phyloP scores from a whole-genome alignment of 139 green algal genomes.

The Chlamydomonas sphaeroides region DNA sequence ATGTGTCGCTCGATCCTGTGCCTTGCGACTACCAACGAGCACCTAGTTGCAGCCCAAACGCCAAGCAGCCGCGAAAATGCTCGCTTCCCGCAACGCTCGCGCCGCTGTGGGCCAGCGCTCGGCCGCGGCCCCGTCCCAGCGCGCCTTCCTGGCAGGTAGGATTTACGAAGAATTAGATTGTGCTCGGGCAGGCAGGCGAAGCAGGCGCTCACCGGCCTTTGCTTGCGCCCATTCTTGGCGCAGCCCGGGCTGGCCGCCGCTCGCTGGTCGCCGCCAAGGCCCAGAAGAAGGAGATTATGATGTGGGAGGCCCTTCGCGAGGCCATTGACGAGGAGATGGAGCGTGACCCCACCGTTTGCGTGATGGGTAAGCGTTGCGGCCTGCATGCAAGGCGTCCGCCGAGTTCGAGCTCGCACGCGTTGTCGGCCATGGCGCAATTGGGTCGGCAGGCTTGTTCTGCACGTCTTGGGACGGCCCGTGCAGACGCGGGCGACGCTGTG shows the following conservation, averaged over 20 bases:
- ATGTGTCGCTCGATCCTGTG: too few species aligned
- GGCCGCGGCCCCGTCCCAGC: conserved; percentile 18
- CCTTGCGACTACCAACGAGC: too few species aligned
- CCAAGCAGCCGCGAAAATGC: conserved; percentile 36
- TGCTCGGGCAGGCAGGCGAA: too few species aligned
- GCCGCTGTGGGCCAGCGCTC: neutral
- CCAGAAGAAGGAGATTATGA: conserved; percentile 82
- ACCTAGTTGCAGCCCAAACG: too few species aligned
- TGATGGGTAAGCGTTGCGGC: conserved; percentile 78
- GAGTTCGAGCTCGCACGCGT: too few species aligned
- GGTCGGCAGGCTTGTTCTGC: too few species aligned
- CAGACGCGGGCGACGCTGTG: too few species aligned
- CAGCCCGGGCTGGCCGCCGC: conserved; percentile 22
- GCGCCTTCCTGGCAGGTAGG: conserved; percentile 9
- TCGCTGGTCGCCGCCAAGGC: conserved; percentile 21
- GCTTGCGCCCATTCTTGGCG: neutral
- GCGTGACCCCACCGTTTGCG: conserved; percentile 86
- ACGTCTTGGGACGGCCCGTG: too few species aligned
- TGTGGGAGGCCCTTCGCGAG: conserved; percentile 94
- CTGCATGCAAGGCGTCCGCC: too few species aligned
- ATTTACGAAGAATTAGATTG: too few species aligned
- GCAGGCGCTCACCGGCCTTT: neutral
- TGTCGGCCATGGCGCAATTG: too few species aligned
- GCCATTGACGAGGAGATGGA: conserved; percentile 96
- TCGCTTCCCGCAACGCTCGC: conserved; percentile 28